A percentile compares a stretch with the other conserved stretches of the same genome.
Evolutionary conservation across 306 rosid genomes (phyloP).

Genomic region (Astragalus glycyphyllos): DNA sequence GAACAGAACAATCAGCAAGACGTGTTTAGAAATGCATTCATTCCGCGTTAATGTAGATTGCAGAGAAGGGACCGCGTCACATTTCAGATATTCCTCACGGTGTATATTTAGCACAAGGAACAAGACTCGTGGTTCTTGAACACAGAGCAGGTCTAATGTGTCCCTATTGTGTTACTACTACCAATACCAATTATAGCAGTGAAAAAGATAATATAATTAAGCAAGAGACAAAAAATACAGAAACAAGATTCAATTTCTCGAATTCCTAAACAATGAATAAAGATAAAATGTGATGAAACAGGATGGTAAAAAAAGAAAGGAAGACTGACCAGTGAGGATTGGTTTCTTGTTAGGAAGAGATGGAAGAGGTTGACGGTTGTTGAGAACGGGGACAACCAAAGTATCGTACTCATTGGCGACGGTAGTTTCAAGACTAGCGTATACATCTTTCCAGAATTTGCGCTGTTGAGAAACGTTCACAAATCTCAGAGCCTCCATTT

Average conservation of each 20-base stretch:
- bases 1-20: background rate
- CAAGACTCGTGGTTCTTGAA: background rate
- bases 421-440: conserved; percentile 50
- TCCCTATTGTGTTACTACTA: background rate
- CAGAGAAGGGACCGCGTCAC: too few species aligned
- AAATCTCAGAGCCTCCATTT: conserved; percentile 72
- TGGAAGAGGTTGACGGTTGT: conserved; percentile 42
- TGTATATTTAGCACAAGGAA: background rate
- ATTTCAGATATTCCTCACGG: background rate
- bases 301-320: background rate
- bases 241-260: background rate
- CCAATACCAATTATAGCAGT: background rate
- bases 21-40: background rate
- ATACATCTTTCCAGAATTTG: conserved; percentile 62
- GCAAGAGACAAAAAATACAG: background rate
- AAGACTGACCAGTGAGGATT: conserved; percentile 50
- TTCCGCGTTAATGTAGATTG: background rate
- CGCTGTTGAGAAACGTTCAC: conserved; percentile 57
- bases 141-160: background rate
- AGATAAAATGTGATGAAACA: background rate
- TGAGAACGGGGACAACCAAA: conserved; percentile 47
- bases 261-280: background rate
- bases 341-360: conserved; percentile 50
- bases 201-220: background rate
- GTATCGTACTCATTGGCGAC: conserved; percentile 69